phyloP scores from a whole-genome alignment of 495 filamentous ascomycete species.

The Hyaloscypha variabilis region DNA sequence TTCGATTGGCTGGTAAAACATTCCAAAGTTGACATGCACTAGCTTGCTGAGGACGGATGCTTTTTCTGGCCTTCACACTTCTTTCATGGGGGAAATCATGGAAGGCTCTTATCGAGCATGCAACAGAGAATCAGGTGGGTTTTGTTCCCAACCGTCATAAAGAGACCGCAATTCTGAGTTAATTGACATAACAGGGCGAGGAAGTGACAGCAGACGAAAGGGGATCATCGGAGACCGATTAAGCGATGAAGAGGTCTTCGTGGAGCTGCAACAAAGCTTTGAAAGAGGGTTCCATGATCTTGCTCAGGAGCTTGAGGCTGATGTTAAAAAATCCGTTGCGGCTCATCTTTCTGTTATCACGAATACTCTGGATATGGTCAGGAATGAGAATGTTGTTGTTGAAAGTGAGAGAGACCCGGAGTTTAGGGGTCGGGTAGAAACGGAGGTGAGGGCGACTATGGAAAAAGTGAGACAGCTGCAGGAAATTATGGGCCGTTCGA shows the following conservation, averaged over 20 bases:
- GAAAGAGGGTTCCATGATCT: constrained; percentile 28
- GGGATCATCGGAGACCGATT: constrained; percentile 34
- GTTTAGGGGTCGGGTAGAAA: constrained; percentile 34
- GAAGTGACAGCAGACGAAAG: constrained; percentile 35
- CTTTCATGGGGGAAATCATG: constrained; percentile 40
- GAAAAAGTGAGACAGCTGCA: neutral
- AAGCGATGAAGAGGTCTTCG: constrained; percentile 28
- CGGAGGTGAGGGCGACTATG: neutral
- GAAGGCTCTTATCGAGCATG: constrained; percentile 31
- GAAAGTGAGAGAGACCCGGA: constrained; percentile 40
- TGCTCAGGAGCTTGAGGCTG: constrained; percentile 28
- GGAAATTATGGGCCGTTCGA: neutral
- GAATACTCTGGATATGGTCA: constrained; percentile 36
- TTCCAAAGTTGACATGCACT: constrained; percentile 7
- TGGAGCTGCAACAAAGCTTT: constrained; percentile 26
- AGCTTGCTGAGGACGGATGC: constrained; percentile 34
- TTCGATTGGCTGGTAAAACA: neutral
- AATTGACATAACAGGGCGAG: constrained; percentile 31
- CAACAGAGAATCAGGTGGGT: constrained; percentile 27
- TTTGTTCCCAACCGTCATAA: neutral
- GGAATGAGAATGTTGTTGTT: constrained; percentile 35
- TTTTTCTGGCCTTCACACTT: constrained; percentile 36
- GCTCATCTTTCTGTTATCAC: constrained; percentile 30
- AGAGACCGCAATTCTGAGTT: neutral
- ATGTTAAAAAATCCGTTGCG: constrained; percentile 22